These are phyloP conservation scores for Didymella sp. DNA, from an alignment of 2,329 filamentous ascomycete genomes.

Conservation along the genomic window DNA sequence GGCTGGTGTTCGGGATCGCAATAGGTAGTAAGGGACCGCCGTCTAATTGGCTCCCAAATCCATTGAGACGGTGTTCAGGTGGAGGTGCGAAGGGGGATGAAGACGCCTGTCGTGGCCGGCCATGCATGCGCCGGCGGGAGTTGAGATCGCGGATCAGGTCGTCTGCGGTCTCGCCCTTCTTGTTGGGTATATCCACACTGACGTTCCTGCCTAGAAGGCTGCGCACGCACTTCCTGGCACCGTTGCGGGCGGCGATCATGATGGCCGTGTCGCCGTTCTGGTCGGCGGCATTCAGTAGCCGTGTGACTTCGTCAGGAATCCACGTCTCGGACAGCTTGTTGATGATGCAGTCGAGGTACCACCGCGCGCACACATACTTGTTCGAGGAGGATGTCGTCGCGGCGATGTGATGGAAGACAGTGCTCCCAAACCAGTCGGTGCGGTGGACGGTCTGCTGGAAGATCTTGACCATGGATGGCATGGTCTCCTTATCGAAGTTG, in stretches of 20 bases:
- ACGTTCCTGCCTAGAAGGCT: constrained; percentile 78
- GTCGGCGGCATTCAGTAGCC: constrained; percentile 82
- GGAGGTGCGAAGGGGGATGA: constrained; percentile 66
- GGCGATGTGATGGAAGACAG: constrained; percentile 93
- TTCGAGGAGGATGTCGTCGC: constrained; percentile 84
- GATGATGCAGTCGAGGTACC: constrained; percentile 90
- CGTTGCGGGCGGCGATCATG: constrained; percentile 83
- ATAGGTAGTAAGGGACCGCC: constrained; percentile 35
- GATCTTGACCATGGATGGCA: constrained; percentile 82
- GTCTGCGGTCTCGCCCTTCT: constrained; percentile 81
- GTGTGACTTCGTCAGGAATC: constrained; percentile 76
- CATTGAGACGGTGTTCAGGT: constrained; percentile 45
- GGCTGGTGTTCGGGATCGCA: constrained; percentile 33
- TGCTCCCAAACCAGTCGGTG: constrained; percentile 80
- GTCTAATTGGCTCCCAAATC: constrained; percentile 30
- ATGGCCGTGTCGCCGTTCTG: constrained; percentile 90
- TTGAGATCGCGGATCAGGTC: constrained; percentile 80
- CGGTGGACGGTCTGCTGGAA: constrained; percentile 81
- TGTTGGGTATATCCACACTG: constrained; percentile 81
- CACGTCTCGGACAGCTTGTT: constrained; percentile 83
- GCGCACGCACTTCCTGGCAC: constrained; percentile 77
- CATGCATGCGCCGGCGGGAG: constrained; percentile 67
- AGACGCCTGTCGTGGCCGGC: constrained; percentile 70
- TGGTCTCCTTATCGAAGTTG: constrained; percentile 91
- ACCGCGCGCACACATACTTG: constrained; percentile 87